These are phyloP conservation scores for Brassica balearica DNA, from an alignment of 441 rosid species.

Conservation along the genomic window DNA sequence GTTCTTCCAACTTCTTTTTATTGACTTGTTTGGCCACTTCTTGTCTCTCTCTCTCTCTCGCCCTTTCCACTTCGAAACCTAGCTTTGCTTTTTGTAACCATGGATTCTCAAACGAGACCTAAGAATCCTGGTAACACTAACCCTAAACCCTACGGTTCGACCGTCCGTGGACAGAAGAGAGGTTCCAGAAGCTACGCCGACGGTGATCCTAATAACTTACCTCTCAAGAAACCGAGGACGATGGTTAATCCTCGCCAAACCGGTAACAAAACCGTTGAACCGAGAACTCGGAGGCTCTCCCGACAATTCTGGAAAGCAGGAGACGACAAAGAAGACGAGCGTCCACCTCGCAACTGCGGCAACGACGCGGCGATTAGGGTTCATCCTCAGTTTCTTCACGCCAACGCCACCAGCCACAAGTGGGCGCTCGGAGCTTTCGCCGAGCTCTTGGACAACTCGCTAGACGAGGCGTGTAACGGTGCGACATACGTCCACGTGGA, in stretches of 20 bases:
- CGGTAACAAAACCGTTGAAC: background rate
- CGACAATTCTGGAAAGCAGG: conserved; percentile 72
- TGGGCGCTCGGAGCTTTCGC: conserved; percentile 92
- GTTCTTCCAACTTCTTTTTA: background rate
- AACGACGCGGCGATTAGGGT: conserved; percentile 67
- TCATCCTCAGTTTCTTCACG: conserved; percentile 79
- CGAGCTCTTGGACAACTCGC: conserved; percentile 74
- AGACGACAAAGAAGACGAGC: conserved; percentile 46
- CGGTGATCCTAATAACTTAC: conserved; percentile 11
- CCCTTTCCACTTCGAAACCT: background rate
- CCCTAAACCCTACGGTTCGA: conserved; percentile 21
- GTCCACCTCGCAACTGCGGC: conserved; percentile 35
- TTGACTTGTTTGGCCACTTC: background rate
- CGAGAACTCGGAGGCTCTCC: conserved; percentile 37
- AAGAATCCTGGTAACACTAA: conserved; percentile 17
- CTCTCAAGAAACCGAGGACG: conserved; percentile 40
- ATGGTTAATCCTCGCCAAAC: background rate
- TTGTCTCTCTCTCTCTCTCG: background rate
- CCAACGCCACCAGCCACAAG: conserved; percentile 82
- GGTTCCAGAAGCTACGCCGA: background rate
- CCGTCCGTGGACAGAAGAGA: conserved; percentile 29
- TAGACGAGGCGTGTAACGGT: conserved; percentile 72
- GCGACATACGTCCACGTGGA: conserved; percentile 68
- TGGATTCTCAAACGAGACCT: conserved; percentile 1
- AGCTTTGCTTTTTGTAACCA: conserved; percentile 5